These are phyloP conservation scores for Niebla homalea DNA, from an alignment of 495 filamentous ascomycete genomes.

Conservation along the genomic window DNA sequence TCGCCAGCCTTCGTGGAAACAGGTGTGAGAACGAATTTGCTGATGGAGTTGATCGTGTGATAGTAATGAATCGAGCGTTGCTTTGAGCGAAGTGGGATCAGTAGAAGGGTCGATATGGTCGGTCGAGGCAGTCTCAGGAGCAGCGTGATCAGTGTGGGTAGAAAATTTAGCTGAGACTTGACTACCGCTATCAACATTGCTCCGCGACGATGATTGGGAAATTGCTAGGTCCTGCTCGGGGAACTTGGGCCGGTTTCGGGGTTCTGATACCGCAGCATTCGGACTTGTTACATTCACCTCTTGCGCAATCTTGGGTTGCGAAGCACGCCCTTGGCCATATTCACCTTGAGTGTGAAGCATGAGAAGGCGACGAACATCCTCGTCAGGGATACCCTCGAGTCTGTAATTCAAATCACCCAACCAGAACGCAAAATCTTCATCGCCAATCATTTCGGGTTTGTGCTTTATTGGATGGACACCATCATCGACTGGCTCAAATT, in stretches of 20 bases:
- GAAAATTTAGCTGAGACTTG: no score
- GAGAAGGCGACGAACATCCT: constrained; percentile 77
- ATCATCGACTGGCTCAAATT: constrained; percentile 56
- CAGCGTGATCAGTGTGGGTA: constrained; percentile 1
- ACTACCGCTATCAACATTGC: no score
- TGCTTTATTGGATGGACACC: constrained; percentile 36
- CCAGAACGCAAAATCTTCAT: constrained; percentile 90
- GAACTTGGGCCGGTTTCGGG: not conserved
- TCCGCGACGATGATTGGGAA: no score
- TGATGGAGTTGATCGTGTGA: constrained; percentile 78
- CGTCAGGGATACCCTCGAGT: constrained; percentile 73
- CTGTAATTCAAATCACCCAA: constrained; percentile 96
- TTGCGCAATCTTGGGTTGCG: constrained; percentile 22
- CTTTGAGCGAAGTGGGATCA: constrained; percentile 59
- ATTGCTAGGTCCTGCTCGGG: no score
- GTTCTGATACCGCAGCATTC: not conserved
- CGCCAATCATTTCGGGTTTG: constrained; percentile 57
- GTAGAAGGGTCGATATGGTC: constrained; percentile 29
- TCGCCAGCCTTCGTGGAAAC: constrained; percentile 81
- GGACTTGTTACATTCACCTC: constrained; percentile 6
- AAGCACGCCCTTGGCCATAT: constrained; percentile 39
- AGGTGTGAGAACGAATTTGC: constrained; percentile 58
- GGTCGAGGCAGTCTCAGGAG: constrained; percentile 4
- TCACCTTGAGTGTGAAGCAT: constrained; percentile 69
- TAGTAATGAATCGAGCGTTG: constrained; percentile 72